A percentile compares a stretch with the other conserved stretches of the same genome.
phyloP scores from a whole-genome alignment of 1,139 yeast species.

The Protomyces lactucae-debilis region DNA sequence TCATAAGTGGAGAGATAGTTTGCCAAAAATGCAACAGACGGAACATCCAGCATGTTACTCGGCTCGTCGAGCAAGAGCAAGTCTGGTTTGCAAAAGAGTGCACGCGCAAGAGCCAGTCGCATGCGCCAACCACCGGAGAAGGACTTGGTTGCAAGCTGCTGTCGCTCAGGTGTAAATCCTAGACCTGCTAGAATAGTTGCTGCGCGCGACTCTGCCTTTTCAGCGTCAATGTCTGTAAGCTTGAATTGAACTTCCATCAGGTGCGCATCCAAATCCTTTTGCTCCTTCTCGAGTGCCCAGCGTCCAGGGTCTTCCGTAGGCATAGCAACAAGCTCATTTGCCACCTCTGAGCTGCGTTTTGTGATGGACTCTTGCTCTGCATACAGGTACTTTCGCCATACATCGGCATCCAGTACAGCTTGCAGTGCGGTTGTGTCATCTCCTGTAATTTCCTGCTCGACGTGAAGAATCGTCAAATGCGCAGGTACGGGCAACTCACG shows the following conservation, averaged over 20 bases:
- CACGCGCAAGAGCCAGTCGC: conserved; percentile 97
- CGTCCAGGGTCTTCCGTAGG: conserved; percentile 75
- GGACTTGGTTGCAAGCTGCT: conserved; percentile 72
- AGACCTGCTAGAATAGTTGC: conserved; percentile 90
- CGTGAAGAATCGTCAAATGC: conserved; percentile 91
- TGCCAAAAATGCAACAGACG: conserved; percentile 90
- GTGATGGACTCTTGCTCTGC: conserved; percentile 70
- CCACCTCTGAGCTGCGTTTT: conserved; percentile 70
- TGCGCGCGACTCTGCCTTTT: conserved; percentile 95
- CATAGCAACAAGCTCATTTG: conserved; percentile 50
- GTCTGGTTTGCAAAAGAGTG: conserved; percentile 95
- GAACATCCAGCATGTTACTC: conserved; percentile 99
- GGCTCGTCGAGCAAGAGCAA: conserved; percentile 92
- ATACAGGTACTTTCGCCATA: conserved; percentile 88
- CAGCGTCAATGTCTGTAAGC: conserved; percentile 87
- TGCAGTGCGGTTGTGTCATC: conserved; percentile 87
- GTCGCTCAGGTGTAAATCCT: conserved; percentile 88
- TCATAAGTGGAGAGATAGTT: conserved; percentile 78
- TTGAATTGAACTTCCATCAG: conserved; percentile 75
- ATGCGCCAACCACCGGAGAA: conserved; percentile 99
- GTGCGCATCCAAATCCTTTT: conserved; percentile 75
- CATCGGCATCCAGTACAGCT: conserved; percentile 96
- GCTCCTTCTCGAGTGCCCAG: conserved; percentile 78
- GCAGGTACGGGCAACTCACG: conserved; percentile 92
- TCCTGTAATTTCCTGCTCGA: conserved; percentile 93